Conservation (phyloP, 208 protist genomes). For the Acanthamoeba polyphaga region DNA sequence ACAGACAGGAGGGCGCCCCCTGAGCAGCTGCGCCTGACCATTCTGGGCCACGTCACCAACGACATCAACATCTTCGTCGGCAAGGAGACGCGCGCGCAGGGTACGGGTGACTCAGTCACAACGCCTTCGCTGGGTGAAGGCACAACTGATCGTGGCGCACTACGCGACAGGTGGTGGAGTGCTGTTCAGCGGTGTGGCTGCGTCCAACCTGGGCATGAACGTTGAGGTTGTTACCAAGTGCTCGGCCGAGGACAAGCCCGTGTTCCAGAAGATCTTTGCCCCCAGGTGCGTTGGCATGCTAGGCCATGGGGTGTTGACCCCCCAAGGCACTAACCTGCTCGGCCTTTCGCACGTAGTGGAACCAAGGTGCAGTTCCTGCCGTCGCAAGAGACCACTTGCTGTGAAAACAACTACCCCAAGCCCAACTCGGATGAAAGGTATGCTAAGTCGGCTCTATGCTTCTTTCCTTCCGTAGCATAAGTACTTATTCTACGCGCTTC, state of each 20-base stretch:
- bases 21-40: constrained; percentile 40
- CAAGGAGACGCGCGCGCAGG: constrained; percentile 40
- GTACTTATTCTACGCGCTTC: neutral
- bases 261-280: constrained; percentile 34
- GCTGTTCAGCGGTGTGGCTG: constrained; percentile 56
- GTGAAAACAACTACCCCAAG: constrained; percentile 63
- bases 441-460: neutral
- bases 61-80: constrained; percentile 66
- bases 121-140: neutral
- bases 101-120: neutral
- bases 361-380: constrained; percentile 43
- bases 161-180: constrained; percentile 21
- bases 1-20: neutral
- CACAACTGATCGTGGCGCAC: neutral
- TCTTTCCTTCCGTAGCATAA: no score
- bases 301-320: neutral
- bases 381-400: constrained; percentile 22
- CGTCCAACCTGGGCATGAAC: constrained; percentile 68
- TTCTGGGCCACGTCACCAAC: constrained; percentile 61
- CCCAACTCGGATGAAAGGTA: constrained; percentile 59
- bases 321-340: neutral
- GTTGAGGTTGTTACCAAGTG: constrained; percentile 72
- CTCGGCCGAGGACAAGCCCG: constrained; percentile 12
- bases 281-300: neutral
- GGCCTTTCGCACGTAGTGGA: neutral